phyloP scores from a whole-genome alignment of 129 eudicot species.

The Rutidosis leptorrhynchoides region DNA sequence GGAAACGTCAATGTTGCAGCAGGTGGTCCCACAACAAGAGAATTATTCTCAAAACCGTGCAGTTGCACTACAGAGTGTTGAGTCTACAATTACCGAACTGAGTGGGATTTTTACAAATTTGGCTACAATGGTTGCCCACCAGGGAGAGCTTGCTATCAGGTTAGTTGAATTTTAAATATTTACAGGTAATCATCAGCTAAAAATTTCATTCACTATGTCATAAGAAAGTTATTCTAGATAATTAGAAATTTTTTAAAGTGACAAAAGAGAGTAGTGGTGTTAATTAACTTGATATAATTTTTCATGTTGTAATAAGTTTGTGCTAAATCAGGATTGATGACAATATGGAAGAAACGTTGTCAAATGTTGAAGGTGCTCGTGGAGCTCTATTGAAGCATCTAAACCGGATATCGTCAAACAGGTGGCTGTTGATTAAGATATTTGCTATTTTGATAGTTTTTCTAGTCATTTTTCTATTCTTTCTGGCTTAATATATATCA shows the following conservation, averaged over 20 bases:
- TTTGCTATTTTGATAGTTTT: conserved; percentile 50
- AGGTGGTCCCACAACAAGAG: conserved; percentile 67
- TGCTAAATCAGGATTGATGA: conserved; percentile 71
- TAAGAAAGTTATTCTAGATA: neutral
- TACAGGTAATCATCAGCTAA: neutral
- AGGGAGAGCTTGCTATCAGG: conserved; percentile 89
- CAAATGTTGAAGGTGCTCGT: conserved; percentile 83
- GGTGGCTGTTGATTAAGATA: conserved; percentile 75
- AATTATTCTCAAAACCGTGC: conserved; percentile 45
- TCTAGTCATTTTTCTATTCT: conserved; percentile 59
- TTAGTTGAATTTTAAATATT: conserved; percentile 13
- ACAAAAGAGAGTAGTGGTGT: neutral
- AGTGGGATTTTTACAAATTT: conserved; percentile 76
- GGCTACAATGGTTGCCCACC: conserved; percentile 82
- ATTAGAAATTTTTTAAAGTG: neutral
- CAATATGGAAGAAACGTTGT: conserved; percentile 80
- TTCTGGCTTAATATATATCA: conserved; percentile 43
- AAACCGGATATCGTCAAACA: conserved; percentile 71
- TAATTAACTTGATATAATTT: neutral
- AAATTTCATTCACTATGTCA: neutral
- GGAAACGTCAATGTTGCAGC: conserved; percentile 73
- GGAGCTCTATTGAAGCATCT: conserved; percentile 64
- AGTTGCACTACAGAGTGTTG: conserved; percentile 75
- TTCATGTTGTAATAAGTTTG: neutral
- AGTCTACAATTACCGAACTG: conserved; percentile 76